Evolutionary conservation across 768 basidiomycete genomes (phyloP), one percentile per base, ranked within the genome.

Genomic region (Mycena amicta): DNA sequence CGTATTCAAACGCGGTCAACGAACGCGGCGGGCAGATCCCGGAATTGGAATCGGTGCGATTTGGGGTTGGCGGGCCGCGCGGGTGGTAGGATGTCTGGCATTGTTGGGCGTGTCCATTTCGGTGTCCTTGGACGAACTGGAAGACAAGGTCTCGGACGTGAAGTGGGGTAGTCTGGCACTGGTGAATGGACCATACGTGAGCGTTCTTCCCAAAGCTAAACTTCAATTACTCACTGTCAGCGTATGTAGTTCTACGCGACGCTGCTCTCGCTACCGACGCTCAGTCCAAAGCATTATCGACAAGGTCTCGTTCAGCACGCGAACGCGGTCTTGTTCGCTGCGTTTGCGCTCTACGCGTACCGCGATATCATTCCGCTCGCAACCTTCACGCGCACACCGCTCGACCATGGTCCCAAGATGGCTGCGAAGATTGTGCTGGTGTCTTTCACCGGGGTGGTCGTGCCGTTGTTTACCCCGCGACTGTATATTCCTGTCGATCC

Each of bases 401-500:
- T 71, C 26, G 88, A 90, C 61, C 63, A 62, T 2, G 81, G 82
- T 62, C 80, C 83, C 18, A 50, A 65, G 27, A 50, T 87, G 22
- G 88, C 86, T 86, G 69, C 72, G 0, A 81, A 84, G 66, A 60
- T 87, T 3, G 67, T 59, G 18, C 55, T 85, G 12, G 74, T 88
- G 4, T 65, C 74, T 4, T 27, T 81, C 15, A 79, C 76, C 11
- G 79, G 75, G 4, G 70, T 84, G 1, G 54, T 80, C 4, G 71
- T 88, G 20, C 88, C 88, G 23, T 68, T 86, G 6, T 53, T 82
- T 40, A 74, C 79, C 27, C 88, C 88, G 5, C 73, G 83, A 13
- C 75, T 75, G 54, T 89, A 89, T 69, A 68, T 79, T 5, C 86
- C 87, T 4, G 71, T 83, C 23, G 81, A 89, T 61, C 79, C 83